phyloP scores from a whole-genome alignment of 495 filamentous ascomycete genomes.

The Penicillium paradoxum region DNA sequence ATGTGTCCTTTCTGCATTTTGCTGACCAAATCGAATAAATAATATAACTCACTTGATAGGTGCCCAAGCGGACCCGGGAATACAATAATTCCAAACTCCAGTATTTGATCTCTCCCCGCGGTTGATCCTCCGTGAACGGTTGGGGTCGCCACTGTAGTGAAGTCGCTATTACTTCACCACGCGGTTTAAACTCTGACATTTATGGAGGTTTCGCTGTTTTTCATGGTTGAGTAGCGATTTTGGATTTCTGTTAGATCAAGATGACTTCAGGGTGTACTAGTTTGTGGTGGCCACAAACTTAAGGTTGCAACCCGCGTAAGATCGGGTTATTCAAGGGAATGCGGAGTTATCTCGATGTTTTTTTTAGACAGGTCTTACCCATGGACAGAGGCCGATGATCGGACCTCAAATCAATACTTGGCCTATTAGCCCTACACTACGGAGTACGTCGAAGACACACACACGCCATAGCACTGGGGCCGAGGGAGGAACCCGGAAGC shows the following conservation, averaged over 20 bases:
- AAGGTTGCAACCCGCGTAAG: background rate
- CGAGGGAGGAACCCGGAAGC: background rate
- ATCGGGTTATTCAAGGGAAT: background rate
- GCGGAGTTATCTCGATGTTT: background rate
- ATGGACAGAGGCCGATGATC: slow-evolving; percentile 1
- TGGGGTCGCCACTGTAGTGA: slow-evolving; percentile 7
- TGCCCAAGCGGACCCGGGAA: background rate
- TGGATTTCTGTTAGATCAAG: background rate
- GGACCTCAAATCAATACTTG: background rate
- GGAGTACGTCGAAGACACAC: background rate
- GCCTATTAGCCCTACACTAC: background rate
- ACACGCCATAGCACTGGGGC: background rate
- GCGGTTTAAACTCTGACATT: background rate
- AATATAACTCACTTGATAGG: background rate
- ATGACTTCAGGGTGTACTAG: background rate
- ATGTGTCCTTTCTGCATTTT: background rate
- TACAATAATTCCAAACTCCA: background rate
- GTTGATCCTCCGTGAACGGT: slow-evolving; percentile 4
- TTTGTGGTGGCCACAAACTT: background rate
- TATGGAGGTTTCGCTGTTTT: background rate
- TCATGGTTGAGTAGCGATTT: background rate
- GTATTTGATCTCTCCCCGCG: background rate
- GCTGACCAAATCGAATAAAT: background rate
- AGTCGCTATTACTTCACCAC: slow-evolving; percentile 1
- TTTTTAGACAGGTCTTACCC: background rate